Base-by-base conservation (phyloP, 2,329 filamentous ascomycete genomes). In the Penicillium oxalicum region DNA sequence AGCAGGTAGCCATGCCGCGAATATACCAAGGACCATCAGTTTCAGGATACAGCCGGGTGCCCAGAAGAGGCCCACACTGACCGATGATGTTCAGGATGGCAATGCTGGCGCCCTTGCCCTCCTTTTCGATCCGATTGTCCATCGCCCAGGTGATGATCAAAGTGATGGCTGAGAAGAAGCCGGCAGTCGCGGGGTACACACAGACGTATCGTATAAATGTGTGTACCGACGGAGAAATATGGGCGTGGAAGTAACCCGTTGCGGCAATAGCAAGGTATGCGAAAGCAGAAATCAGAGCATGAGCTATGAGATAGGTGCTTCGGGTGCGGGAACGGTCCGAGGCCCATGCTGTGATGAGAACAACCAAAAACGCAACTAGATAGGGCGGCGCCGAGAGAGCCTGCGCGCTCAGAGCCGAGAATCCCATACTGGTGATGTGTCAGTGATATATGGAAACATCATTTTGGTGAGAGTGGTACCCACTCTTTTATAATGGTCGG, bases 101-200 rank as follows among this genome's bases (percentile, higher is more conserved):
- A 61, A 95, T 87, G 1, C 86, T 88, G 1, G 82, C 82, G 0
- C 88, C 88, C 56, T 87, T 86, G 5, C 82, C 80, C 44, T 79
- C 80, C 52, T 84, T 81, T 9, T 76, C 82, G 45, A 78, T 72
- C 63, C 93, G 87, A 67, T 95, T 95, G 64, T 95, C 94, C 62
- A 95, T 80, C 33, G 81, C 88, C 90, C 90, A 95, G 1, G 88
- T 86, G 48, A 95, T 87, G 57, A 91, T 85, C 29, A 95, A 77
- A 0, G 88, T 89, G 49, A 95, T 86, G 18, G 88, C 86, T 51
- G 80, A 83, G 74, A 95, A 91, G 70, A 95, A 93, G 4, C 90
- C 90, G 0, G 82, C 74, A 2, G 84, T 80, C 2, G 90, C 88
- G 0, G 88, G 88, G 64, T 86, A 95, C 6, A 95, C 77, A 48